Evolutionary conservation across 805 yeast species (phyloP), one percentile per base, ranked within the genome.

Genomic region (Metschnikowia peoriensis): DNA sequence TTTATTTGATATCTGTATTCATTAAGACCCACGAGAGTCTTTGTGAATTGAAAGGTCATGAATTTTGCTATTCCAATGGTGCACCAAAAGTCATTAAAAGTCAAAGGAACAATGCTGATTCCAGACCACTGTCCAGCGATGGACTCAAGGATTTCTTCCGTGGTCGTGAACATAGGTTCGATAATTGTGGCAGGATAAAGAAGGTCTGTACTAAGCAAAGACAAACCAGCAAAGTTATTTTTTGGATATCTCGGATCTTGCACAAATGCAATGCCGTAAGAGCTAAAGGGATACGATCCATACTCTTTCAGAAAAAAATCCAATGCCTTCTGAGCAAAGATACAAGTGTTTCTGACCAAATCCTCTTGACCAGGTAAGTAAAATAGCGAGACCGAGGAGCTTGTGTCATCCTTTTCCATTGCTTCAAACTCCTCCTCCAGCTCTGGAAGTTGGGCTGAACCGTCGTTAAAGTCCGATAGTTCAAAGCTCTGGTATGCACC

Each of bases 91-190:
- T 94, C 97, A 59, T 88, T 83, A 65, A 84, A 80, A 0, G 84
- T 79, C 49, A 79, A 79, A 0, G 98, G 97, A 2, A 90, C 85
- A 16, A 94, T 89, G 65, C 89, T 89, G 37, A 94, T 85, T 15
- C 97, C 97, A 0, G 96, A 82, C 96, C 97, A 94, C 66, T 94
- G 99, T 5, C 83, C 80, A 0, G 98, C 87, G 17, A 94, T 68
- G 0, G 89, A 84, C 51, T 83, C 80, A 0, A 93, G 77, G 3
- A 94, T 66, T 0, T 73, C 65, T 54, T 88, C 90, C 0, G 97
- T 88, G 2, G 83, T 79, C 0, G 80, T 62, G 59, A 87, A 85
- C 50, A 89, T 75, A 1, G 96, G 93, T 58, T 94, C 99, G 34
- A 94, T 84, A 10, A 83, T 71, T 35, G 82, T 81, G 0, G 93